phyloP scores from a whole-genome alignment of 305 asterid species.

The Fraxinus sp. region DNA sequence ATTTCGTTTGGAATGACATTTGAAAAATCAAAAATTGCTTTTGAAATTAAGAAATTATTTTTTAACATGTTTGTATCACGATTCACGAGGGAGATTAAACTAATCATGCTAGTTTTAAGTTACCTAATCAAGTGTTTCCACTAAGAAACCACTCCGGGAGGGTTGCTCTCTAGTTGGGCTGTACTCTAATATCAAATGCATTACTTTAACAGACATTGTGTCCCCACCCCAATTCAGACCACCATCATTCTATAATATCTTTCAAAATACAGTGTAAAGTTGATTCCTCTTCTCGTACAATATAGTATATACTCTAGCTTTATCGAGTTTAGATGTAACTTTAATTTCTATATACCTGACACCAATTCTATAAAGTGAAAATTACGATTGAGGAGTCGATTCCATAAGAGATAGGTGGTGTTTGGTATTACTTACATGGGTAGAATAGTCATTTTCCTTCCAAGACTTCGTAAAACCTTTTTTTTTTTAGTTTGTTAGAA shows the following conservation, averaged over 20 bases:
- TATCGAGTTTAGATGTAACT: slow-evolving; percentile 7
- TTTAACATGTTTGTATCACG: background rate
- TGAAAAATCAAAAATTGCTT: too few species aligned
- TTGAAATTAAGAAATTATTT: background rate
- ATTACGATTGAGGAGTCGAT: background rate
- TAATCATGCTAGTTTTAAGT: slow-evolving; percentile 28
- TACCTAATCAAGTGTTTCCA: slow-evolving; percentile 44
- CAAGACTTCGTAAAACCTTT: background rate
- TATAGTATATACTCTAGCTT: background rate
- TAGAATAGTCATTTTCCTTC: background rate
- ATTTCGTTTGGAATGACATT: background rate
- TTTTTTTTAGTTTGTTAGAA: background rate
- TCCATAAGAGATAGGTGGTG: background rate
- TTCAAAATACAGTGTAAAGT: slow-evolving; percentile 18
- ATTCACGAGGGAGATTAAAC: slow-evolving; percentile 20
- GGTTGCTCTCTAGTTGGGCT: slow-evolving; percentile 30
- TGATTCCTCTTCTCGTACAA: slow-evolving; percentile 25
- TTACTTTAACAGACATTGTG: slow-evolving; percentile 57
- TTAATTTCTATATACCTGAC: background rate
- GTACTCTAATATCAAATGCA: slow-evolving; percentile 27
- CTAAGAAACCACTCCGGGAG: slow-evolving; percentile 41
- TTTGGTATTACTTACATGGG: background rate
- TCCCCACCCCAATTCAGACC: slow-evolving; percentile 52
- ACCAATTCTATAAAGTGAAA: background rate
- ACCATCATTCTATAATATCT: slow-evolving; percentile 39